These are phyloP conservation scores for Coffea canephora DNA, from an alignment of 257 asterid genomes.

Conservation along the genomic window DNA sequence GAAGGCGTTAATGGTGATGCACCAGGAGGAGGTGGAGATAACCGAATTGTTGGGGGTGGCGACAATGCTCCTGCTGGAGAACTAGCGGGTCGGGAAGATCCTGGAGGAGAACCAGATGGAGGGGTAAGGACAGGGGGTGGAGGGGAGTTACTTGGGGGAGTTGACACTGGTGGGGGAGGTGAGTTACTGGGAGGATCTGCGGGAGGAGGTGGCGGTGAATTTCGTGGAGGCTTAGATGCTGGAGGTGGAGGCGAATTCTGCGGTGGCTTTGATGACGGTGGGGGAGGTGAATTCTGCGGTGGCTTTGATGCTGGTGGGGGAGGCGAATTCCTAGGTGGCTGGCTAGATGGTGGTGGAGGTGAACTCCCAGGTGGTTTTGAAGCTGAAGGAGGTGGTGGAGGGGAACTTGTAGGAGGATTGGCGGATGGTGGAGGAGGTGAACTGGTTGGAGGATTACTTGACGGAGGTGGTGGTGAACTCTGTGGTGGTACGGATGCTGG, in stretches of 20 bases:
- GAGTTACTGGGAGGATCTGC: constrained; percentile 14
- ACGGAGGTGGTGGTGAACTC: constrained; percentile 30
- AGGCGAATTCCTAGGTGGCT: constrained; percentile 27
- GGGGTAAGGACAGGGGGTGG: constrained; percentile 21
- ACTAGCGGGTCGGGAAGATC: constrained; percentile 12
- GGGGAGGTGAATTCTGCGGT: constrained; percentile 45
- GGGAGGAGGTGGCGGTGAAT: constrained; percentile 24
- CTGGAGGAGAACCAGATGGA: constrained; percentile 7
- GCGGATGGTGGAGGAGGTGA: constrained; percentile 46
- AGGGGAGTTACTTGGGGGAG: constrained; percentile 21
- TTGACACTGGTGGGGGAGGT: constrained; percentile 21
- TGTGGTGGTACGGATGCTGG: constrained; percentile 16
- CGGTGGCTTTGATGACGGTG: constrained; percentile 35
- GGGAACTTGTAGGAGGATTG: constrained; percentile 33
- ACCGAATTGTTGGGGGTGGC: constrained; percentile 34
- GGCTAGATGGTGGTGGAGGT: constrained; percentile 33
- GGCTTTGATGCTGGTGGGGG: constrained; percentile 41
- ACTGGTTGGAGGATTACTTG: constrained; percentile 21
- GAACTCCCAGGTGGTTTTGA: constrained; percentile 37
- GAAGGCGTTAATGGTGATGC: constrained; percentile 29
- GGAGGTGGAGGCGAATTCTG: constrained; percentile 21
- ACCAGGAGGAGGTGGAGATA: constrained; percentile 31
- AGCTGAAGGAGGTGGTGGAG: constrained; percentile 38
- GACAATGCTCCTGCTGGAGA: constrained; percentile 18
- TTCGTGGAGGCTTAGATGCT: constrained; percentile 21